Percentiles rank a stretch among this genome's conserved stretches.
Conservation (phyloP, 768 basidiomycete species). For the Stropharia rugosoannulata region DNA sequence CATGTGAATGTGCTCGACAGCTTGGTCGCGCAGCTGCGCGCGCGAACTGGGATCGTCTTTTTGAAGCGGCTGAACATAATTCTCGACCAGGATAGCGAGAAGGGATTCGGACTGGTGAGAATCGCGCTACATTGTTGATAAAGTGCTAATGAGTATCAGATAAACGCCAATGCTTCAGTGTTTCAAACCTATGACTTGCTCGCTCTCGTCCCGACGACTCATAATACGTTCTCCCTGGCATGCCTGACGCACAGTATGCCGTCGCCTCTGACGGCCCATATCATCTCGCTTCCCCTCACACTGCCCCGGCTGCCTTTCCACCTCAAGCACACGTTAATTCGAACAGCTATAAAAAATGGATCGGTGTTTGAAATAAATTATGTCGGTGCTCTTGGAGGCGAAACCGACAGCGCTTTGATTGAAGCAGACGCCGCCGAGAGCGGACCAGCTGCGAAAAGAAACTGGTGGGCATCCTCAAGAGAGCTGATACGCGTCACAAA, state of each 20-base stretch:
- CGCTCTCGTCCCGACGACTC: conserved; percentile 71
- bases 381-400: conserved; percentile 68
- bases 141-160: conserved; percentile 40
- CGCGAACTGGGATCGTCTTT: conserved; percentile 58
- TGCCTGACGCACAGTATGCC: conserved; percentile 80
- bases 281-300: conserved; percentile 79
- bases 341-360: conserved; percentile 79
- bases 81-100: conserved; percentile 82
- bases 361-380: conserved; percentile 83
- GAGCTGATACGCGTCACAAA: conserved; percentile 81
- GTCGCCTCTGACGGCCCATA: conserved; percentile 73
- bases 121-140: not conserved
- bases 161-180: conserved; percentile 62
- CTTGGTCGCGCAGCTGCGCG: conserved; percentile 59
- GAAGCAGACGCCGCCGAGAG: conserved; percentile 51
- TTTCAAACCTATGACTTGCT: conserved; percentile 76
- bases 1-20: conserved; percentile 64
- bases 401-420: conserved; percentile 44
- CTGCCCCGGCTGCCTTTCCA: conserved; percentile 77
- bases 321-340: conserved; percentile 80
- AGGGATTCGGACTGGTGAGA: conserved; percentile 76
- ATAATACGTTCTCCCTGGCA: conserved; percentile 70
- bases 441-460: conserved; percentile 59
- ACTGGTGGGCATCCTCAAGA: conserved; percentile 82
- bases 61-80: conserved; percentile 80